A percentile compares a stretch with the other conserved stretches of the same genome.
Conservation (phyloP, 2,329 filamentous ascomycete genomes). For the Ophiostoma sp. region DNA sequence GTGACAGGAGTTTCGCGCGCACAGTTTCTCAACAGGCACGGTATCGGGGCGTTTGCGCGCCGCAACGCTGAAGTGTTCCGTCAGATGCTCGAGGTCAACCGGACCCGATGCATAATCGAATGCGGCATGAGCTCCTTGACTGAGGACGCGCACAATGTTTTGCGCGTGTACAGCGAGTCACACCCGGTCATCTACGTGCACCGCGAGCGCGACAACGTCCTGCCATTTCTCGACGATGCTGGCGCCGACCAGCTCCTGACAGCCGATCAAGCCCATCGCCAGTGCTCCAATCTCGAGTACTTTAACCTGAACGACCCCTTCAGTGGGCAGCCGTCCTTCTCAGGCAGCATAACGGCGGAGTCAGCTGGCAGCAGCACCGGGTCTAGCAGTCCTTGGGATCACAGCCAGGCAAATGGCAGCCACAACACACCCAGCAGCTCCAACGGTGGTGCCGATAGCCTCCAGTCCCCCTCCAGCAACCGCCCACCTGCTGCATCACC, state of each 20-base stretch:
- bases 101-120: slow-evolving; percentile 60
- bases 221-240: slow-evolving; percentile 49
- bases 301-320: slow-evolving; percentile 57
- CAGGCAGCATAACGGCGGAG: slow-evolving; percentile 19
- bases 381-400: slow-evolving; percentile 21
- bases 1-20: slow-evolving; percentile 55
- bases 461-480: slow-evolving; percentile 16
- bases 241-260: slow-evolving; percentile 53
- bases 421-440: not conserved
- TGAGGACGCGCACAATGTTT: slow-evolving; percentile 50
- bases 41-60: slow-evolving; percentile 55
- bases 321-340: slow-evolving; percentile 31
- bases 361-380: slow-evolving; percentile 20
- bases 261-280: slow-evolving; percentile 51
- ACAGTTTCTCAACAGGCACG: slow-evolving; percentile 56
- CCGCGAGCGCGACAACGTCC: slow-evolving; percentile 58
- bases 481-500: slow-evolving; percentile 36
- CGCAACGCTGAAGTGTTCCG: slow-evolving; percentile 58
- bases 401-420: not conserved
- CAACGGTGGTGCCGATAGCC: not conserved
- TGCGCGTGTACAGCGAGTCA: slow-evolving; percentile 55
- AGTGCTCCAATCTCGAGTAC: slow-evolving; percentile 65
- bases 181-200: slow-evolving; percentile 67
- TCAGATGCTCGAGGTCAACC: slow-evolving; percentile 54
- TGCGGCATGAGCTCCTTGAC: slow-evolving; percentile 62